Evolutionary conservation across 257 asterid species (phyloP).

Genomic region (Solanum virginianum): DNA sequence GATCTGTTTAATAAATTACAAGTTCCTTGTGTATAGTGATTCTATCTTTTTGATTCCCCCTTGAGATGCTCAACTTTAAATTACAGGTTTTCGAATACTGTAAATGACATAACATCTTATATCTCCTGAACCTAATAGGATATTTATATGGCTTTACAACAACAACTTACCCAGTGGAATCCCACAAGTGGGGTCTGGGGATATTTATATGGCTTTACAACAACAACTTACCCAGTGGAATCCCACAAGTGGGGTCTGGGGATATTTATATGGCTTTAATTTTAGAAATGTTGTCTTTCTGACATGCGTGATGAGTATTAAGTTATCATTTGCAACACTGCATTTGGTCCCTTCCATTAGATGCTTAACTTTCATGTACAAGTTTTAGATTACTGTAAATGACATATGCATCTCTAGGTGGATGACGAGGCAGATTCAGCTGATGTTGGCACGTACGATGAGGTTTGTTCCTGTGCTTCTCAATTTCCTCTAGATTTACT

Average conservation of each 20-base stretch:
- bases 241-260: too few species aligned
- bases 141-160: too few species aligned
- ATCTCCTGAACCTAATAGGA: neutral
- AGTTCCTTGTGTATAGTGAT: neutral
- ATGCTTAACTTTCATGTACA: neutral
- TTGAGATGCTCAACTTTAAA: neutral
- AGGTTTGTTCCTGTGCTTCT: conserved; percentile 22
- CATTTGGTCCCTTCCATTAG: neutral
- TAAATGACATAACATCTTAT: neutral
- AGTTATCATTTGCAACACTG: neutral
- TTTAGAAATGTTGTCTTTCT: neutral
- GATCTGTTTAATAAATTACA: neutral
- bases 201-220: too few species aligned
- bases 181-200: too few species aligned
- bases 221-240: too few species aligned
- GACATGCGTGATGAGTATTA: neutral
- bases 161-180: too few species aligned
- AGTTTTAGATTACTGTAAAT: neutral
- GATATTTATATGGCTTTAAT: neutral
- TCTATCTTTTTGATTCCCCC: neutral
- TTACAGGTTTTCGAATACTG: neutral
- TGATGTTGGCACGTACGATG: conserved; percentile 27
- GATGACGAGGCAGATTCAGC: conserved; percentile 31
- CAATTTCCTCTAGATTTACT: neutral
- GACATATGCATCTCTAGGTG: conserved; percentile 2